phyloP scores from a whole-genome alignment of 2,329 filamentous ascomycete genomes.

The Penicillium sclerotigenum region DNA sequence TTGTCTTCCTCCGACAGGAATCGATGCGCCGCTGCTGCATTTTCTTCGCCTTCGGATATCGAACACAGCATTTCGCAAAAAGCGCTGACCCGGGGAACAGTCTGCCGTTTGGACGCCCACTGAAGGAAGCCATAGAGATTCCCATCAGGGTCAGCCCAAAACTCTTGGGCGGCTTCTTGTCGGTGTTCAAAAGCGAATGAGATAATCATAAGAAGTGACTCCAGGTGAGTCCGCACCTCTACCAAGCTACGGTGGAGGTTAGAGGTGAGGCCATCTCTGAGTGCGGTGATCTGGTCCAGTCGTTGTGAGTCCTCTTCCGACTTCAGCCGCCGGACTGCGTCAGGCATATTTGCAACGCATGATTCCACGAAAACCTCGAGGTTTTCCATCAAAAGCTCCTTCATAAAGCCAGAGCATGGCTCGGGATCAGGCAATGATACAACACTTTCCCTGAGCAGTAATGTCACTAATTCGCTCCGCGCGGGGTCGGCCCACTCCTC shows the following conservation, averaged over 20 bases:
- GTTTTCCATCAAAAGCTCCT: conserved; percentile 69
- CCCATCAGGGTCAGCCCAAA: conserved; percentile 89
- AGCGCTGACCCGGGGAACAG: conserved; percentile 90
- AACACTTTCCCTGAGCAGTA: conserved; percentile 76
- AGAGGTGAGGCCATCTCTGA: conserved; percentile 44
- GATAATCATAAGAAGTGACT: conserved; percentile 88
- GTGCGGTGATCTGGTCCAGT: conserved; percentile 45
- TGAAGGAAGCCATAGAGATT: conserved; percentile 93
- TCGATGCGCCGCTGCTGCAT: conserved; percentile 78
- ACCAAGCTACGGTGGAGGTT: conserved; percentile 40
- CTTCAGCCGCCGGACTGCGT: conserved; percentile 80
- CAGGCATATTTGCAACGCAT: conserved; percentile 92
- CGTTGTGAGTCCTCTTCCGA: conserved; percentile 83
- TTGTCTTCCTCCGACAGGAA: conserved; percentile 85
- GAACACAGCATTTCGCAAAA: conserved; percentile 96
- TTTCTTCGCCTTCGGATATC: conserved; percentile 76
- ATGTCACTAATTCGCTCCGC: conserved; percentile 74
- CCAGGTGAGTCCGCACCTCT: conserved; percentile 61
- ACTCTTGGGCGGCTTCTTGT: conserved; percentile 77
- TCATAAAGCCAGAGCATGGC: conserved; percentile 69
- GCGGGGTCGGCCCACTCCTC: conserved; percentile 86
- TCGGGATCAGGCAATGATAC: conserved; percentile 65
- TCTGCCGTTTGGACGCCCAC: conserved; percentile 93
- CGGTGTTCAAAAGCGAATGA: conserved; percentile 86
- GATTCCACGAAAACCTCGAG: conserved; percentile 85